Evolutionary conservation across 768 basidiomycete species (phyloP), one percentile per base, ranked within the genome.

Genomic region (Lyophyllum shimeji): DNA sequence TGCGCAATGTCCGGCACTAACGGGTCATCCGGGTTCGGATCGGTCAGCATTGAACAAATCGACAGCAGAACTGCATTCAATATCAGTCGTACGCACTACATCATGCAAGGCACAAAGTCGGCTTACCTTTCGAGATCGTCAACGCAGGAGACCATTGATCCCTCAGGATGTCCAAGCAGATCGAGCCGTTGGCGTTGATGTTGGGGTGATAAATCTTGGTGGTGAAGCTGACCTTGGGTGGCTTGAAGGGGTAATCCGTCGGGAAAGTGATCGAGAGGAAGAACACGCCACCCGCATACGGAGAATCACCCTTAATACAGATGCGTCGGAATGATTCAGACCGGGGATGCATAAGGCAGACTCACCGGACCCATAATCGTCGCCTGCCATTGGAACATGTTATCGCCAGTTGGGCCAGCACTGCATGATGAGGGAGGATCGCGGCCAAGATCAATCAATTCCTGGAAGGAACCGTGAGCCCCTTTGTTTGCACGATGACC

Each of bases 141-240:
- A 98, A 78, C 44, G 97, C 97, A 47, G 97, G 97, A 59, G 92
- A 95, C 97, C 97, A 99, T 71, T 98, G 97, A 74, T 99, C 97
- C 74, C 95, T 83, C 70, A 99, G 78, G 69, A 99, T 99, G 74
- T 99, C 97, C 65, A 99, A 78, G 74, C 96, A 99, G 74, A 99
- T 98, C 61, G 93, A 95, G 40, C 97, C 97, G 68, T 99, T 99
- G 65, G 96, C 93, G 72, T 99, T 99, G 94, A 99, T 98, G 82
- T 98, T 98, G 33, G 96, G 96, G 75, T 98, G 96, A 74, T 98
- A 98, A 66, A 98, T 98, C 90, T 97, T 98, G 69, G 97, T 98
- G 63, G 94, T 96, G 76, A 99, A 99, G 80, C 89, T 89, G 77
- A 99, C 94, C 84, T 99, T 99, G 75, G 97, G 97, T 42, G 97